These are phyloP conservation scores for Penicillium tannophilum DNA, from an alignment of 495 filamentous ascomycete species.

Conservation along the genomic window DNA sequence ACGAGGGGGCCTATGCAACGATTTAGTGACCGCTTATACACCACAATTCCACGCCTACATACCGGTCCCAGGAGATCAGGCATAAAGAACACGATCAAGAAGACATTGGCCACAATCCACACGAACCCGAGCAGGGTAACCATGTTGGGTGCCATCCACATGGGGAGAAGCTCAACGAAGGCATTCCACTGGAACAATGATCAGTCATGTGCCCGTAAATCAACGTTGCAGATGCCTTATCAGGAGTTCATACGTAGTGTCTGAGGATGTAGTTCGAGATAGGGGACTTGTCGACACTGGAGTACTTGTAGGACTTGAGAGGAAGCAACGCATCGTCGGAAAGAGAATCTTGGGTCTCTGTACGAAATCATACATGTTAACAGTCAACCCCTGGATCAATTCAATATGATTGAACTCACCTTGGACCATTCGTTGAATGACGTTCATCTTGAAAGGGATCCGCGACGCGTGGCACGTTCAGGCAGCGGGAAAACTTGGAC, in stretches of 20 bases:
- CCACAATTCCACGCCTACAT: slow-evolving; percentile 30
- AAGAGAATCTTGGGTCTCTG: slow-evolving; percentile 60
- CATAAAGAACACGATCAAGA: slow-evolving; percentile 75
- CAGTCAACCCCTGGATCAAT: not conserved
- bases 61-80: slow-evolving; percentile 92
- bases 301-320: slow-evolving; percentile 95
- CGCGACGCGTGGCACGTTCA: slow-evolving; percentile 19
- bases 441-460: slow-evolving; percentile 34
- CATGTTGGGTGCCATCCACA: slow-evolving; percentile 98
- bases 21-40: not conserved
- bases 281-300: slow-evolving; percentile 93
- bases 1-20: slow-evolving; percentile 70
- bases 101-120: slow-evolving; percentile 88
- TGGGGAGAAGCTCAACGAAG: slow-evolving; percentile 85
- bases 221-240: not conserved
- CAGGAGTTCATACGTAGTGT: slow-evolving; percentile 76
- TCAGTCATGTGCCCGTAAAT: not conserved
- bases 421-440: slow-evolving; percentile 46
- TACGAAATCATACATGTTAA: slow-evolving; percentile 21
- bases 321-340: slow-evolving; percentile 75
- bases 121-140: slow-evolving; percentile 94
- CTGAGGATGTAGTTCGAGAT: slow-evolving; percentile 91
- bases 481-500: slow-evolving; percentile 10
- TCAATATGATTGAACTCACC: slow-evolving; percentile 27
- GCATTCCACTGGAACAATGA: slow-evolving; percentile 79